Conservation (phyloP, 2,329 filamentous ascomycete genomes). For the Xylariomycetidae sp. region DNA sequence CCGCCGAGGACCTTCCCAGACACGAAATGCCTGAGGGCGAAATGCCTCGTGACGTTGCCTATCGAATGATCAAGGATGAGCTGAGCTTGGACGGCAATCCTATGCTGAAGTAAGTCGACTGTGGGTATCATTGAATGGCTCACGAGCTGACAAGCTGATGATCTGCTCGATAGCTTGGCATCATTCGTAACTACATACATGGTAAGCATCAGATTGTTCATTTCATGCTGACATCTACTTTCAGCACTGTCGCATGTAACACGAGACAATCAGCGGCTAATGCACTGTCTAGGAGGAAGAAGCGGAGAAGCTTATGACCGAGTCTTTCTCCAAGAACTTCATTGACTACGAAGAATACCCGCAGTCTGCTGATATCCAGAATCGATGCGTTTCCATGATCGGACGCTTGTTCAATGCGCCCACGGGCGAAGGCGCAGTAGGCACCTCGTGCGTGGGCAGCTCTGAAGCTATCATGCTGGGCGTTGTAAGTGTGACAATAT, state of each 20-base stretch:
- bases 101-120: constrained; percentile 64
- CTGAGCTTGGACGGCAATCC: constrained; percentile 87
- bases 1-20: constrained; percentile 72
- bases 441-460: constrained; percentile 83
- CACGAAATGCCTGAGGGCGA: constrained; percentile 83
- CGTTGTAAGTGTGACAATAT: no score
- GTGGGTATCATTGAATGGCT: constrained; percentile 4
- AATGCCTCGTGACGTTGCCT: constrained; percentile 91
- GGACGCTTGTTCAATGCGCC: constrained; percentile 84
- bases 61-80: constrained; percentile 95
- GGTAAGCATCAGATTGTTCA: constrained; percentile 59
- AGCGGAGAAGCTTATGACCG: constrained; percentile 91
- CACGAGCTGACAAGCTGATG: no score
- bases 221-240: no score
- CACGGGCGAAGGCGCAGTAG: constrained; percentile 56
- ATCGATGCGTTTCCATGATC: constrained; percentile 89
- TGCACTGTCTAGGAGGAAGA: constrained; percentile 71
- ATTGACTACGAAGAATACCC: constrained; percentile 86
- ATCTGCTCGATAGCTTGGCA: constrained; percentile 64
- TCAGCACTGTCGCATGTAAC: no score
- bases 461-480: constrained; percentile 84
- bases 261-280: no score
- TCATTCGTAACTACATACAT: constrained; percentile 97
- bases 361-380: constrained; percentile 79
- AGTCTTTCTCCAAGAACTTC: constrained; percentile 92